Percentiles rank a stretch among this genome's conserved stretches.
These are phyloP conservation scores for Starmerella asiatica DNA, from an alignment of 805 yeast genomes.

Conservation along the genomic window DNA sequence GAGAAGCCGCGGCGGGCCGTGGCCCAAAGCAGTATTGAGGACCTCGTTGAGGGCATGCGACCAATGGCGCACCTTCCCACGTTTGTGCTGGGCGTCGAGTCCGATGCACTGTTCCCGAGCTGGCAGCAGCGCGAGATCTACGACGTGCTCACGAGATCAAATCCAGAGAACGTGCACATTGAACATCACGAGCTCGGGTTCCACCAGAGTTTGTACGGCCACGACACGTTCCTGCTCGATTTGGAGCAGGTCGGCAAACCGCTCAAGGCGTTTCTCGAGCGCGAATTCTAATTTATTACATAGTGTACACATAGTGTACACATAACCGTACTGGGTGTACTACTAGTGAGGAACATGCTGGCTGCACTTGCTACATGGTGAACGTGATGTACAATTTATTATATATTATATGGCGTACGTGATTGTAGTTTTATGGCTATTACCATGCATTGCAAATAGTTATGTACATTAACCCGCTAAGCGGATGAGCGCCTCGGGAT, in stretches of 20 bases:
- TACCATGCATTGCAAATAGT: no score
- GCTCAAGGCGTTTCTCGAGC: slow-evolving; percentile 46
- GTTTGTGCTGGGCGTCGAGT: slow-evolving; percentile 80
- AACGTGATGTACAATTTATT: no score
- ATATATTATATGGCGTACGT: no score
- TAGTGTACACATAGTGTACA: neutral
- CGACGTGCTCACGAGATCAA: slow-evolving; percentile 33
- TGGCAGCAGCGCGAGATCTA: slow-evolving; percentile 87
- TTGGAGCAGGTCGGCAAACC: slow-evolving; percentile 70
- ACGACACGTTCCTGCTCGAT: slow-evolving; percentile 77
- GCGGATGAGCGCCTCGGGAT: slow-evolving; percentile 18
- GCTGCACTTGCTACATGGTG: no score
- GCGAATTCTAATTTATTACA: slow-evolving; percentile 1
- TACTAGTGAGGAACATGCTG: no score
- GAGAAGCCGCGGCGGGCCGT: slow-evolving; percentile 35
- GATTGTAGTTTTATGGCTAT: no score
- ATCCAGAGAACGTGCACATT: slow-evolving; percentile 29
- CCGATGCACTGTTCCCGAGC: slow-evolving; percentile 80
- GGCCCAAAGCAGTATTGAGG: slow-evolving; percentile 31
- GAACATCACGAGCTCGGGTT: slow-evolving; percentile 62
- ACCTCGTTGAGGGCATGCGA: slow-evolving; percentile 51
- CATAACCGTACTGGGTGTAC: no score
- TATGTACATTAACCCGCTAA: slow-evolving; percentile 1
- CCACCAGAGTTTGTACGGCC: slow-evolving; percentile 73
- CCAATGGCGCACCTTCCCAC: slow-evolving; percentile 51